Percentiles rank a stretch among this genome's conserved stretches.
Conservation (phyloP, 805 yeast species). For the Candida golubevii region DNA sequence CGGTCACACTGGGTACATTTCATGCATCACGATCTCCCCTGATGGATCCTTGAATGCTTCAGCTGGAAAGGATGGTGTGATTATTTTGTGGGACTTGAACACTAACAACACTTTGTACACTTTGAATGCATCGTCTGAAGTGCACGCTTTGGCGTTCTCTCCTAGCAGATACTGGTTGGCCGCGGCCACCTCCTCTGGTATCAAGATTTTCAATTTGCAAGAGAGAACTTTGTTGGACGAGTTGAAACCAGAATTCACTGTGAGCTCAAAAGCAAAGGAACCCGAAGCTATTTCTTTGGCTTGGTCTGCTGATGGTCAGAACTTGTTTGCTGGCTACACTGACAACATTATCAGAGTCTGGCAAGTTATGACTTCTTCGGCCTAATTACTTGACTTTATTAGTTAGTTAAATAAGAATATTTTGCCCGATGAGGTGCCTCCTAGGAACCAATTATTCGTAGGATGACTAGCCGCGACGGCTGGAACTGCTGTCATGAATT, state of each 20-base stretch:
- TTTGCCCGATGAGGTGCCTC: slow-evolving; percentile 94
- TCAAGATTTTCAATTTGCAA: slow-evolving; percentile 97
- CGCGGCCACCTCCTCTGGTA: slow-evolving; percentile 97
- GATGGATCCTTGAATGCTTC: slow-evolving; percentile 99
- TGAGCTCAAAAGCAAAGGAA: slow-evolving; percentile 85
- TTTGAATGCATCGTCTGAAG: slow-evolving; percentile 92
- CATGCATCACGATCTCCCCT: slow-evolving; percentile 96
- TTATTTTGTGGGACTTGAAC: slow-evolving; percentile 97
- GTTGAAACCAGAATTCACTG: slow-evolving; percentile 95
- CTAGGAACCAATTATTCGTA: slow-evolving; percentile 82
- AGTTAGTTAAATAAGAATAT: slow-evolving; percentile 52
- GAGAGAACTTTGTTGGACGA: slow-evolving; percentile 92
- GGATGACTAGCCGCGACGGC: slow-evolving; percentile 86
- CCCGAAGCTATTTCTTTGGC: slow-evolving; percentile 97
- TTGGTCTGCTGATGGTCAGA: slow-evolving; percentile 99
- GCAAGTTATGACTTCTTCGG: slow-evolving; percentile 95
- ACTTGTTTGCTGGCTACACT: slow-evolving; percentile 99
- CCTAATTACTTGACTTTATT: slow-evolving; percentile 23
- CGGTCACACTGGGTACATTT: slow-evolving; percentile 99
- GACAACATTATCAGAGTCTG: slow-evolving; percentile 99
- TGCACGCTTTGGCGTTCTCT: slow-evolving; percentile 97
- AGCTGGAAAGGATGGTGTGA: slow-evolving; percentile 99
- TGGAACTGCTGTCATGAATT: slow-evolving; percentile 79
- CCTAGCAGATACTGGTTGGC: slow-evolving; percentile 99
- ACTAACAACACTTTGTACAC: slow-evolving; percentile 84